Evolutionary conservation across 2,329 filamentous ascomycete species (phyloP), one percentile per base, ranked within the genome.

Genomic region (Diaporthe nobilis): DNA sequence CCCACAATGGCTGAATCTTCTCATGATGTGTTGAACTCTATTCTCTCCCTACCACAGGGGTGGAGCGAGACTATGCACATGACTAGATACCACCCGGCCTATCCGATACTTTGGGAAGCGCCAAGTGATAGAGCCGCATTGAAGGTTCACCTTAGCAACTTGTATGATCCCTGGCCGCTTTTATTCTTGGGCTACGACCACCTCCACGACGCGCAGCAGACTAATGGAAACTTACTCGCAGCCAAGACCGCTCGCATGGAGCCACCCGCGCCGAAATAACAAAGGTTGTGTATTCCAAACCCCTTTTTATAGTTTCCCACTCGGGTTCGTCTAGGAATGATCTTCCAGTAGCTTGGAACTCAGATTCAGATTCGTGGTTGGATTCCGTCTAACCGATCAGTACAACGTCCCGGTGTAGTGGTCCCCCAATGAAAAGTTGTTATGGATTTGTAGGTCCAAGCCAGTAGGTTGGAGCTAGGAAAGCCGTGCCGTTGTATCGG

Each of bases 111-210:
- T 68, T 39, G 47, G 31, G 65, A 39, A 25, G 47, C 22, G 65
- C 65, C 65, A 53, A 68, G 65, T 39, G 47, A 53, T 53, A 53
- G 65, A 68, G 65, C 65, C 65, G 65, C 65, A 68, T 68, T 53
- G 65, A 68, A 53, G 47, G 47, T 53, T 68, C 47, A 39, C 47
- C 65, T 68, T 68, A 28, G 47, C 44, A 68, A 68, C 31, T 13
- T 8, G 15, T 12, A 39, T 68, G 65, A 68, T 39, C 65, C 65
- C 65, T 51, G 65, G 5, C 47, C 47, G 47, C 13, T 42, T 68
- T 68, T 53, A 37, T 68, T 53, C 65, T 68, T 37, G 65, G 63
- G 65, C 47, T 34, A 53, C 7, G 44, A n/a, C 15, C 22, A n/a
- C 8, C 22, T 68, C 31, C 8, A 22, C 31, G 31, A 28, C 4